Conservation (phyloP, 2,329 filamentous ascomycete genomes). For the Coniosporium tulheliwenetii region DNA sequence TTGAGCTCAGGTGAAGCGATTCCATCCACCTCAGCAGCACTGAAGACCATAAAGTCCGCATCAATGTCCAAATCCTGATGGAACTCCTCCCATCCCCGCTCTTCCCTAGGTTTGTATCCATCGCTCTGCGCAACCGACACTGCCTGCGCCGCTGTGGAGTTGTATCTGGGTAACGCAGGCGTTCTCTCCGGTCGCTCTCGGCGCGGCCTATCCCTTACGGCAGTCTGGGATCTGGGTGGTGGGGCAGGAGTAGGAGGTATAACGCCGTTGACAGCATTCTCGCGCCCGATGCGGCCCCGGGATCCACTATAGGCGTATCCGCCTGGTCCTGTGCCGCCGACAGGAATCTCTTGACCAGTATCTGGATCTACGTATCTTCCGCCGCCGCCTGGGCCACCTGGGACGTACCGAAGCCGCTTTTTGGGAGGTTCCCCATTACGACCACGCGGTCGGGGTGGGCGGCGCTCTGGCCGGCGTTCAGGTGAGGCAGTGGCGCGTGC, state of each 20-base stretch:
- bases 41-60: constrained; percentile 59
- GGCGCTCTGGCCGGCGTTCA: too few species aligned
- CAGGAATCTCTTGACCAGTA: constrained; percentile 39
- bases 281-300: constrained; percentile 37
- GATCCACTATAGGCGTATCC: constrained; percentile 35
- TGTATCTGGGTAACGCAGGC: constrained; percentile 51
- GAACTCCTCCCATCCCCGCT: constrained; percentile 95
- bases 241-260: constrained; percentile 23
- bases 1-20: constrained; percentile 16
- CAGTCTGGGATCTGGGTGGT: constrained; percentile 7
- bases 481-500: too few species aligned
- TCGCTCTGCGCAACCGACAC: constrained; percentile 81
- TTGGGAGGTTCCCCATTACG: constrained; percentile 13
- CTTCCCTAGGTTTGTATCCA: constrained; percentile 93
- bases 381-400: constrained; percentile 73
- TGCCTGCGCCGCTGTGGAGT: constrained; percentile 74
- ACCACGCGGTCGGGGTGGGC: too few species aligned
- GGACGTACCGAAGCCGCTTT: constrained; percentile 50
- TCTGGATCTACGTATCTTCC: constrained; percentile 69
- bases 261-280: constrained; percentile 27
- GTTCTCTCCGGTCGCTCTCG: constrained; percentile 25
- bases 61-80: constrained; percentile 92
- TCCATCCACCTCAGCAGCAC: constrained; percentile 74
- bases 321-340: constrained; percentile 31
- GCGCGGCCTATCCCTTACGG: constrained; percentile 20